Evolutionary conservation across 441 rosid genomes (phyloP), one percentile per base, ranked within the genome.

Genomic region (Gossypium schwendimanii): DNA sequence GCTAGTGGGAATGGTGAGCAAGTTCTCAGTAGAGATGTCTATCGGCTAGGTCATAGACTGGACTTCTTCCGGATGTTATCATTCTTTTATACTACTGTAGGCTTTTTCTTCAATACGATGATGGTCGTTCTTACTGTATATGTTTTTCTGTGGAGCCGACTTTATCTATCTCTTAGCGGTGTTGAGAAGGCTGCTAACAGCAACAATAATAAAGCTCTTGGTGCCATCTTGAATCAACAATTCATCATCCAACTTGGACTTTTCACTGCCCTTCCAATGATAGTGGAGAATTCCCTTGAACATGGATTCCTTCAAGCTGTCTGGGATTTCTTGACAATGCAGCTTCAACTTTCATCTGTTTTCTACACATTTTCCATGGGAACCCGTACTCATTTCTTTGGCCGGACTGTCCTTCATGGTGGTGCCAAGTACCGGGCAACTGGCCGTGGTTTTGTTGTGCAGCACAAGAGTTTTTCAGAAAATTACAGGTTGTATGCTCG

Each of bases 351-450:
- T 64, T 88, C 97, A 44, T 87, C 93, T 23, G 87, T 92, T 73
- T 92, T 92, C 75, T 92, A 92, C 83, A 88, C 97, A 15, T 92
- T 92, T 80, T 92, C 98, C 77, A 91, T 92, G 98, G 98, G 63
- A 76, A 92, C 98, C 5, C 90, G 91, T 71, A 87, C 93, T 26
- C 97, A 91, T 80, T 92, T 80, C 80, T 91, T 92, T 77, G 98
- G 98, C 55, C 84, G 95, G 76, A 92, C 98, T 6, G 82, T 92
- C 75, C 97, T 92, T 79, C 98, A 92, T 58, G 98, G 98, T 18
- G 98, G 97, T 67, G 98, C 97, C 10, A 93, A 88, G 77, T 93
- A 93, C 75, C 81, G 91, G 49, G 63, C 93, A 70, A 93, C 97
- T 20, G 97, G 98, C 36, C 94, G 97, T 69, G 97, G 95, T 73